Percentiles rank a stretch among this genome's conserved stretches.
Evolutionary conservation across 441 rosid species (phyloP).

Genomic region (Populus hybrid): DNA sequence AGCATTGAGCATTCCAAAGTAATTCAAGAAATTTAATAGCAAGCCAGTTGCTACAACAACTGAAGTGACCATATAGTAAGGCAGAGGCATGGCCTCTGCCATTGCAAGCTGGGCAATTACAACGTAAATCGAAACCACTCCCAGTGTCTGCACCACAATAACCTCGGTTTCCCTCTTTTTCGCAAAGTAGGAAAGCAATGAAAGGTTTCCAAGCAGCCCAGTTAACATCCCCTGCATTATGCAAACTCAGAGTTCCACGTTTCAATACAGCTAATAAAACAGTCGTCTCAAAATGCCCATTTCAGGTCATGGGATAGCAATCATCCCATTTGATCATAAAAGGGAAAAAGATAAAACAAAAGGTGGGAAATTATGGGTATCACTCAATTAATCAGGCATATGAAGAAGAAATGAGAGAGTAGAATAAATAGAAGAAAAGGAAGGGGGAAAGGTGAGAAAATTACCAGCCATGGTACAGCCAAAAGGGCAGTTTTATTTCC

Average conservation of each 20-base stretch:
- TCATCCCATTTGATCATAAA: not conserved
- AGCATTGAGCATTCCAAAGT: slow-evolving; percentile 48
- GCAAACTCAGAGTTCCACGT: too few species aligned
- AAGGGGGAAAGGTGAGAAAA: not conserved
- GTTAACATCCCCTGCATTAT: slow-evolving; percentile 79
- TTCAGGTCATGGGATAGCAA: not conserved
- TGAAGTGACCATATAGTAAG: slow-evolving; percentile 50
- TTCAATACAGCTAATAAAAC: not conserved
- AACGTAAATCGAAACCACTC: slow-evolving; percentile 56
- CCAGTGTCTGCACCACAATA: slow-evolving; percentile 74
- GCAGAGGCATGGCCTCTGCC: slow-evolving; percentile 84
- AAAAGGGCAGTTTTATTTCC: slow-evolving; percentile 80
- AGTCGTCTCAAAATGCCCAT: not conserved
- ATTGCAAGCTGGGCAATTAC: slow-evolving; percentile 79
- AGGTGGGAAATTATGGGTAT: too few species aligned
- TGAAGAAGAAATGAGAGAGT: not conserved
- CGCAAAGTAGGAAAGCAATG: slow-evolving; percentile 78
- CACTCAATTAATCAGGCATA: not conserved
- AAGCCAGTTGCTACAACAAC: slow-evolving; percentile 60
- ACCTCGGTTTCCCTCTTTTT: slow-evolving; percentile 87
- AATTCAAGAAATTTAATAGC: slow-evolving; percentile 50
- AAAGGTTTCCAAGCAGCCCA: slow-evolving; percentile 83
- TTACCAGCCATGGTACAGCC: slow-evolving; percentile 95
- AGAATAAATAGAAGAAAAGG: not conserved
- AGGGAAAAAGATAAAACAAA: too few species aligned